A percentile compares a stretch with the other conserved stretches of the same genome.
Evolutionary conservation across 2,329 filamentous ascomycete genomes (phyloP).

Genomic region (Blastomyces emzantsi): DNA sequence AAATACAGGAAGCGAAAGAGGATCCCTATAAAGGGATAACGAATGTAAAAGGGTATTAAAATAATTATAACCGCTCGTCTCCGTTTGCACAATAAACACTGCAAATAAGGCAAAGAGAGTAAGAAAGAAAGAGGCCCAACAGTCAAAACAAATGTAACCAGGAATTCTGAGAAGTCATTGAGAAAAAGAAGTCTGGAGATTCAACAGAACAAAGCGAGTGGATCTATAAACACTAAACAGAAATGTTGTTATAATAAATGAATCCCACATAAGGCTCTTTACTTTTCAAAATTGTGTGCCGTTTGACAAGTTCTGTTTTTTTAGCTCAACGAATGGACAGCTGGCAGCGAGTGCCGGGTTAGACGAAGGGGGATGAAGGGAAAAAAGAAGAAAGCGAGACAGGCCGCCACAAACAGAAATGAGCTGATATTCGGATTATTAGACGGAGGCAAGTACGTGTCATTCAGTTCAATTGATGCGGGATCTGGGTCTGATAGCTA

Average conservation of each 20-base stretch:
- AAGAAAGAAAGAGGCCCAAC: background rate
- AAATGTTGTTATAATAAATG: background rate
- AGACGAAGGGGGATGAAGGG: background rate
- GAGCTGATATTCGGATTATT: background rate
- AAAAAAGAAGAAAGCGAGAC: background rate
- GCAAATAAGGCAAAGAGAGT: background rate
- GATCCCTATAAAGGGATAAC: background rate
- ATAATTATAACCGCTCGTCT: background rate
- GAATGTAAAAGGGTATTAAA: background rate
- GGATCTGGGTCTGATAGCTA: background rate
- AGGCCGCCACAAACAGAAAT: background rate
- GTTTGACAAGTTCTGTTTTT: background rate
- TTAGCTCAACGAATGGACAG: background rate
- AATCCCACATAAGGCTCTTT: background rate
- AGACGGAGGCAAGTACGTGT: background rate
- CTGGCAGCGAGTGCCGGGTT: slow-evolving; percentile 1
- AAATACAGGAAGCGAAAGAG: background rate
- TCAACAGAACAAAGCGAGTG: background rate
- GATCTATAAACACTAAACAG: background rate
- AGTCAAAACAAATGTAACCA: background rate
- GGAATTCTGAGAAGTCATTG: background rate
- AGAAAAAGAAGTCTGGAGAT: background rate
- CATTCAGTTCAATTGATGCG: background rate
- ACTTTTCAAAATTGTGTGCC: background rate
- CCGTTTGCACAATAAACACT: background rate